Evolutionary conservation across 768 basidiomycete genomes (phyloP).

Genomic region (Suillus hirtellus): DNA sequence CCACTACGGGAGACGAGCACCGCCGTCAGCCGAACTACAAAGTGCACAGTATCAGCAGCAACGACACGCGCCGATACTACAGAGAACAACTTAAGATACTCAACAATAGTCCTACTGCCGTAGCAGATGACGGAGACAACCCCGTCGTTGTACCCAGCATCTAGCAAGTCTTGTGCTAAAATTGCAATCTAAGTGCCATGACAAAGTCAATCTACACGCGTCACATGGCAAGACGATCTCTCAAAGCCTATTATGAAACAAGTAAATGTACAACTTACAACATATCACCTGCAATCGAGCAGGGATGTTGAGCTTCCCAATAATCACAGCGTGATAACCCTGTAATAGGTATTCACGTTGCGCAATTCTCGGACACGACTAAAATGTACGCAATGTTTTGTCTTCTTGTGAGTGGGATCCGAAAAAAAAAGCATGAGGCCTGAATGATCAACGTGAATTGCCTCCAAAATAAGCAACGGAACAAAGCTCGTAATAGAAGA

Average conservation of each 20-base stretch:
- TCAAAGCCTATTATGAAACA: background rate
- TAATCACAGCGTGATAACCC: background rate
- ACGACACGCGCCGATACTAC: background rate
- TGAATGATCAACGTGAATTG: conserved; percentile 1
- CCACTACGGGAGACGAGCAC: background rate
- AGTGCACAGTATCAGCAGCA: background rate
- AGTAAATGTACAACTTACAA: background rate
- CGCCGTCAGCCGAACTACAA: background rate
- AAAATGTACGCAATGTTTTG: background rate
- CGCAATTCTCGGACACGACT: background rate
- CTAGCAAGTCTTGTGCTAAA: background rate
- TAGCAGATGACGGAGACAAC: background rate
- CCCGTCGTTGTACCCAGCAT: background rate
- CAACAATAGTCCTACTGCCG: background rate
- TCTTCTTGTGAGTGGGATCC: conserved; percentile 1
- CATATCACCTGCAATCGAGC: background rate
- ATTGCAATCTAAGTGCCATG: background rate
- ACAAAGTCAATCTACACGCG: background rate
- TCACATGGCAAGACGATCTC: background rate
- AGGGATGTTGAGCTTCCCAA: background rate
- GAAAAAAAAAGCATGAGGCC: background rate
- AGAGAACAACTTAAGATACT: background rate
- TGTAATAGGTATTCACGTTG: background rate
- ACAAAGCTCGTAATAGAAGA: conserved; percentile 5
- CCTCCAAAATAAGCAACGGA: background rate